Evolutionary conservation across 805 yeast genomes (phyloP).

Genomic region (Candida pseudofarinosa): DNA sequence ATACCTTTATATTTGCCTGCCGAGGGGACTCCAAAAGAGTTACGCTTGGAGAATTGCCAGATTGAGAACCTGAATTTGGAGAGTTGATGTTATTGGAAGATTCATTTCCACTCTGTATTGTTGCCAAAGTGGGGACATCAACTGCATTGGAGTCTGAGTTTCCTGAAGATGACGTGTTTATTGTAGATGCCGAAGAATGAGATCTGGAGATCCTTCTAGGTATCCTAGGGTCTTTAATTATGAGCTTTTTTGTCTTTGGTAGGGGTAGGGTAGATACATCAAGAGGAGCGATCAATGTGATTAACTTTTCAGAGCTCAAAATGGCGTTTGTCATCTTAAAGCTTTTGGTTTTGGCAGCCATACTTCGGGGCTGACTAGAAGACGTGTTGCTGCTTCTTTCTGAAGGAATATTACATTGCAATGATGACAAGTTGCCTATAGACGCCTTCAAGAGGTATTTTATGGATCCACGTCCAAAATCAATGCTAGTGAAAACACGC

Average conservation of each 20-base stretch:
- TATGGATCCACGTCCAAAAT: slow-evolving; percentile 84
- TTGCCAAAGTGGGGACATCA: neutral
- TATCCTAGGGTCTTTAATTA: slow-evolving; percentile 50
- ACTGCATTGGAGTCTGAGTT: slow-evolving; percentile 21
- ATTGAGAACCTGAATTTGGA: neutral
- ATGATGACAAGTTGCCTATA: slow-evolving; percentile 18
- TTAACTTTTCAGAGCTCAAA: slow-evolving; percentile 50
- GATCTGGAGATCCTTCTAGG: slow-evolving; percentile 26
- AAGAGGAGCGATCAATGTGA: slow-evolving; percentile 66
- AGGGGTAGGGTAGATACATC: slow-evolving; percentile 65
- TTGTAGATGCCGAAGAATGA: slow-evolving; percentile 32
- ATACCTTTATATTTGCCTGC: slow-evolving; percentile 32
- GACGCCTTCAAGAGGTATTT: slow-evolving; percentile 58
- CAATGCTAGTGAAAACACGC: slow-evolving; percentile 67
- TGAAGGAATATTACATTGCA: slow-evolving; percentile 15
- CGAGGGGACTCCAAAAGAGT: slow-evolving; percentile 1
- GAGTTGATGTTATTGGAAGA: neutral
- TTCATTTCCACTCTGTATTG: neutral
- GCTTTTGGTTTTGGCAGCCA: slow-evolving; percentile 18
- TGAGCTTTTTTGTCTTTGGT: slow-evolving; percentile 62
- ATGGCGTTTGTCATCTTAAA: slow-evolving; percentile 25
- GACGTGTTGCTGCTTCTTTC: slow-evolving; percentile 8
- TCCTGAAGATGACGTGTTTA: slow-evolving; percentile 29
- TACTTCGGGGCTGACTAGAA: slow-evolving; percentile 10
- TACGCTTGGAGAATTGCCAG: slow-evolving; percentile 7